Base-by-base conservation (phyloP, 2,329 filamentous ascomycete genomes). In the Gyromitra esculenta region DNA sequence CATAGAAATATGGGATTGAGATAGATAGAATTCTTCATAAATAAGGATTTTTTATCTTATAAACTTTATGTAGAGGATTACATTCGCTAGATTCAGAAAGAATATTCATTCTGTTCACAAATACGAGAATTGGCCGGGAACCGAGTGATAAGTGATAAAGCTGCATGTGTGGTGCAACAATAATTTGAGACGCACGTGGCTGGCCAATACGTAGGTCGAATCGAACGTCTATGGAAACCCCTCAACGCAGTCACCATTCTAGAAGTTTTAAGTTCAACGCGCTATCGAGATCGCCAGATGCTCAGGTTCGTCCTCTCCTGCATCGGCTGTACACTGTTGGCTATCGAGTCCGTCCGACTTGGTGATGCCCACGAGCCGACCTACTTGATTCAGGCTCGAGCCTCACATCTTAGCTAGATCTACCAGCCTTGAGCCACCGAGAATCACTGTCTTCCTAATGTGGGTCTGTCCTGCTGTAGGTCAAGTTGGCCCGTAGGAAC, bases 21-120 rank as follows among this genome's bases (percentile, higher is more conserved):
- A 31, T 31, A 31, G 25, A 31, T 31, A 4, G 9, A 7, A 9
- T 39, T 59, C 11, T n/a, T 63, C n/a, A 63, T 21, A 18, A 15
- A 8, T 45, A 25, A 13, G 37, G 37, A 62, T 45, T 18, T 15
- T 45, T 45, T 48, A 52, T 52, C 15, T 13, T 50, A 65, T 18
- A 48, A 18, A 37, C 45, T 52, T 50, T 52, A 21, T 52, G 18
- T 3, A 2, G 48, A 18, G 31, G 35, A 52, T 52, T 54, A 8
- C n/a, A 37, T 52, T 52, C n/a, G 15, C 25, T 48, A 64, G 60
- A 50, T 64, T 18, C n/a, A 43, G 21, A 18, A 25, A 8, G 52
- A 9, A 41, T 9, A 11, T 21, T 39, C 31, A 9, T 21, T 37
- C 15, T 25, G 52, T 64, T n/a, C 18, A 54, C 8, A 25, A 1